Base-by-base conservation (phyloP, 2,329 filamentous ascomycete genomes). In the Alternaria brassicicola region DNA sequence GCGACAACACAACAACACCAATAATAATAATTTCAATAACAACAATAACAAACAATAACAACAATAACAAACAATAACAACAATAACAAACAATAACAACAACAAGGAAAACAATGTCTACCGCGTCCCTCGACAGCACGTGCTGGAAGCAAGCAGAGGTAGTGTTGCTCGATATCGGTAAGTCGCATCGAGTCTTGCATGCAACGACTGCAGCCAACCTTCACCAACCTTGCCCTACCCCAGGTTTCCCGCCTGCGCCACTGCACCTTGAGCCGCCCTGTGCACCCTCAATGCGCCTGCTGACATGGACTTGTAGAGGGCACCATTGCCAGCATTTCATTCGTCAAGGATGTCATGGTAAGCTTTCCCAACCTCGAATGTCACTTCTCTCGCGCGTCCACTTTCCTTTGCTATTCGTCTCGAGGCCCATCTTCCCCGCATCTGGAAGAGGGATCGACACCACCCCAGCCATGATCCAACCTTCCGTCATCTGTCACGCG, bases 291-390 rank as follows among this genome's bases (percentile, higher is more conserved):
- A 46, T 50, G 38, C 50, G 62, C 52, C 55, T 55, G 69, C 74
- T 76, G 63, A 76, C 69, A 54, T 57, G 52, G 57, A 56, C 67
- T 51, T 45, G 46, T 66, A 93, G 90, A 93, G 84, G 90, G 91
- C 63, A 93, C 91, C 48, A 88, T 93, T 63, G 93, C 90, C 77
- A 89, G 89, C 68, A 92, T 93, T 75, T 91, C 89, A 68, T 93
- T 93, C 78, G 91, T 93, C 78, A 91, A 91, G 80, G 89, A 93
- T 76, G 86, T 91, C 65, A 81, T 93, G 80, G 91, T 93, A 86
- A 85, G 89, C 66, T 57, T 65, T 66, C 57, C 73, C 53, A 53
- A 65, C 56, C 72, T 53, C 35, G 64, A 48, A 39, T 55, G 59
- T 61, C 62, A 57, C 25, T 35, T 46, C 17, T 54, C 43, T 41